These are phyloP conservation scores for Combretum micranthum DNA, from an alignment of 345 rosid species.

Conservation along the genomic window DNA sequence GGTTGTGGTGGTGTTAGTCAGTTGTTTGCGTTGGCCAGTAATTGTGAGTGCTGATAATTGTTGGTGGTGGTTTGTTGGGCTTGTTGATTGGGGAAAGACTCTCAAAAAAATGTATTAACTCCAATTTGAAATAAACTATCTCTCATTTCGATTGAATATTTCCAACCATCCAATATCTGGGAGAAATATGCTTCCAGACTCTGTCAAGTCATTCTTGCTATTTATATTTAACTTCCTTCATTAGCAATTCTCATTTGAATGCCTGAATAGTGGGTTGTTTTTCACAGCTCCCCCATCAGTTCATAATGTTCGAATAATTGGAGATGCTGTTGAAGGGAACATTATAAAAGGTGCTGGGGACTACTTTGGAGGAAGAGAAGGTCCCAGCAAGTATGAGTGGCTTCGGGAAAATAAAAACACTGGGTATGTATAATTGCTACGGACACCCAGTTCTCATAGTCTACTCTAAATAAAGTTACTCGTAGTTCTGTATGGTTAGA, in stretches of 20 bases:
- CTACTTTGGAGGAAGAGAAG: conserved; percentile 97
- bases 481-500: too few relatives aligned
- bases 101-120: too few relatives aligned
- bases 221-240: too few relatives aligned
- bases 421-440: conserved; percentile 45
- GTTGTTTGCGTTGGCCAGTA: too few relatives aligned
- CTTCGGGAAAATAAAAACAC: conserved; percentile 63
- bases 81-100: too few relatives aligned
- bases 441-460: background rate
- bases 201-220: background rate
- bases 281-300: conserved; percentile 90
- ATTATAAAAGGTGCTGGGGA: conserved; percentile 69
- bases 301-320: conserved; percentile 59
- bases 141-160: too few relatives aligned
- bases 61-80: too few relatives aligned
- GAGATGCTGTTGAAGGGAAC: conserved; percentile 80
- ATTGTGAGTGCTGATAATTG: too few relatives aligned
- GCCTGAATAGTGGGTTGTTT: conserved; percentile 10
- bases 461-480: background rate
- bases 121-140: too few relatives aligned
- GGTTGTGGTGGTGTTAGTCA: too few relatives aligned
- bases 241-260: background rate
- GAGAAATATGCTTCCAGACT: background rate
- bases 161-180: background rate
- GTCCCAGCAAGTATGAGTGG: conserved; percentile 98